Evolutionary conservation across 139 green algal species (phyloP), one percentile per base, ranked within the genome.

Genomic region (Edaphochlamys debaryana): DNA sequence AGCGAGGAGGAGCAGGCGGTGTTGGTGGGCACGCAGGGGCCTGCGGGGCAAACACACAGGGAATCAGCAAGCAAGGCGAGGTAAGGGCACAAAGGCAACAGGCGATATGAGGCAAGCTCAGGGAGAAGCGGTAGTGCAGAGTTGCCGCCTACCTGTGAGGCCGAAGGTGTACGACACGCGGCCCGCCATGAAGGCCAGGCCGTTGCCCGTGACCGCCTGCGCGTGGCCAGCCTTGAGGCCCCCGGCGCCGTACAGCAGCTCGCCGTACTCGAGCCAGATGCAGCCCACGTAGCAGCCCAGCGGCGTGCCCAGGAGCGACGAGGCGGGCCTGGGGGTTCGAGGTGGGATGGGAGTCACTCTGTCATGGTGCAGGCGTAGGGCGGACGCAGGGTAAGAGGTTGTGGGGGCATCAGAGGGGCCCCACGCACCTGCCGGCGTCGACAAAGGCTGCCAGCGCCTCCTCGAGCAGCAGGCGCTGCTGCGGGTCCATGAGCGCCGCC

Each of bases 1-100:
- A 98, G 86, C n/a, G 91, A 95, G 64, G 89, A 95, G 25, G 92
- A 96, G 92, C 95, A 98, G 56, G 95, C 95, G 27, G 94, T 98
- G 91, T 98, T 95, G 68, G 91, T 93, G 20, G 92, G 95, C 62
- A 96, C 80, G 45, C 91, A 92, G 0, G 93, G 94, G 11, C 94
- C 94, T 66, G 79, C 80, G 29, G 54, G 90, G 11, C 34, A 13
- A 54, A 63, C n/a, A n/a, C 54, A 63, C 38, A 23, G 6, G 38
- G 37, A 75, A n/a, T n/a, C n/a, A n/a, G 22, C 25, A 54, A 38
- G 22, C 38, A 23, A 45, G 34, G 9, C 9, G 36, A 29, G 67
- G 17, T 20, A 25, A 25, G 20, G 40, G 19, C 1, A 50, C 71
- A 6, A 67, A 56, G 45, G 25, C 69, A 38, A 66, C 32, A 50